phyloP scores from a whole-genome alignment of 768 basidiomycete genomes.

The Leucogyrophana mollusca region DNA sequence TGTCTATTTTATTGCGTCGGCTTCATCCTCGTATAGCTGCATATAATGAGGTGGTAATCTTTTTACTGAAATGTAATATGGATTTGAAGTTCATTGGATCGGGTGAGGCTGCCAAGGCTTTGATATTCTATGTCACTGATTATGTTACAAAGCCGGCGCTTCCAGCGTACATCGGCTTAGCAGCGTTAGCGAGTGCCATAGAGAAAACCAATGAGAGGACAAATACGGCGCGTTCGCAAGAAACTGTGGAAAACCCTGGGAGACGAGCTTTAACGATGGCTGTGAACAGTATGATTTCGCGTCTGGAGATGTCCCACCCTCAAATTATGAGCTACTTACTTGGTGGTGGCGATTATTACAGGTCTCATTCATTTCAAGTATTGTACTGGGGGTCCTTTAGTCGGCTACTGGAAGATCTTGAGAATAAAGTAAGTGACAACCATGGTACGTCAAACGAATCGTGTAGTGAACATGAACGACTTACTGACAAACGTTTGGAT shows the following conservation, averaged over 20 bases:
- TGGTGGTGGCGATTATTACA: slow-evolving; percentile 19
- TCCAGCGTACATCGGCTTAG: slow-evolving; percentile 16
- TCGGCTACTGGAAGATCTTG: background rate
- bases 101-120: slow-evolving; percentile 29
- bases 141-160: slow-evolving; percentile 35
- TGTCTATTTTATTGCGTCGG: slow-evolving; percentile 7
- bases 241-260: no score
- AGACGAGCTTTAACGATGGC: no score
- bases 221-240: no score
- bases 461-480: no score
- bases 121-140: slow-evolving; percentile 36
- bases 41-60: slow-evolving; percentile 6
- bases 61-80: slow-evolving; percentile 18
- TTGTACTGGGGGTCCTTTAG: slow-evolving; percentile 7
- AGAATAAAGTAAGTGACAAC: no score
- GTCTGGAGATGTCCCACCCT: slow-evolving; percentile 23
- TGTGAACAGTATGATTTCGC: slow-evolving; percentile 17
- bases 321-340: slow-evolving; percentile 25
- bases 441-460: no score
- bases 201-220: background rate
- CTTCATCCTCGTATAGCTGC: slow-evolving; percentile 8
- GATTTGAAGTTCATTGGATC: slow-evolving; percentile 34
- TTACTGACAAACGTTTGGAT: no score
- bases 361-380: slow-evolving; percentile 4
- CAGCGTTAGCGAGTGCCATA: slow-evolving; percentile 10